Evolutionary conservation across 345 rosid genomes (phyloP).

Genomic region (Rhizophora apiculata): DNA sequence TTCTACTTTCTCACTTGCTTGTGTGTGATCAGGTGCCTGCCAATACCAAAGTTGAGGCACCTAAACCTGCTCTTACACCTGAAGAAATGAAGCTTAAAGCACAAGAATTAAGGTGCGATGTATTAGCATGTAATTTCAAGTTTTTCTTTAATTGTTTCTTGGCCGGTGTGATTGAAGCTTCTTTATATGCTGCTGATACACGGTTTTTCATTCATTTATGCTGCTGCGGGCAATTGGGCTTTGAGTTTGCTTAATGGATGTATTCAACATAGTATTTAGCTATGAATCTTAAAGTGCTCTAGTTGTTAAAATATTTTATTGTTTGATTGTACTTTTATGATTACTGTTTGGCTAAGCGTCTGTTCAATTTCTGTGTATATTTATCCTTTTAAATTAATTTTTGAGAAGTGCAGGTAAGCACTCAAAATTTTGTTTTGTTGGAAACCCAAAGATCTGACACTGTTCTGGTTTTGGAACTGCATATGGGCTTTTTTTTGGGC

Average conservation of each 20-base stretch:
- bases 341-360: background rate
- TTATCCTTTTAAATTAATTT: background rate
- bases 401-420: background rate
- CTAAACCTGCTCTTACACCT: conserved; percentile 80
- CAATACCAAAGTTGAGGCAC: conserved; percentile 55
- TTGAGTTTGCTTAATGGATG: no score
- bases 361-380: background rate
- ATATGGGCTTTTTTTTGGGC: background rate
- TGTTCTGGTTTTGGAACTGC: background rate
- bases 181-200: background rate
- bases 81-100: conserved; percentile 89
- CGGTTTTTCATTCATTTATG: no score
- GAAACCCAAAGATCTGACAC: background rate
- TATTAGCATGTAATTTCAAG: conserved; percentile 12
- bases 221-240: no score
- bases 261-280: no score
- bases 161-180: background rate
- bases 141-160: background rate
- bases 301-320: background rate
- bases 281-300: no score
- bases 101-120: conserved; percentile 73
- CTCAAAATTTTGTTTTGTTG: background rate
- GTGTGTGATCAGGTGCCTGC: conserved; percentile 52
- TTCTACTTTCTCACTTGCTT: conserved; percentile 11
- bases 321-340: background rate